Base-by-base conservation (phyloP, 139 green algal species). In the Raphidocelis subcapitata region DNA sequence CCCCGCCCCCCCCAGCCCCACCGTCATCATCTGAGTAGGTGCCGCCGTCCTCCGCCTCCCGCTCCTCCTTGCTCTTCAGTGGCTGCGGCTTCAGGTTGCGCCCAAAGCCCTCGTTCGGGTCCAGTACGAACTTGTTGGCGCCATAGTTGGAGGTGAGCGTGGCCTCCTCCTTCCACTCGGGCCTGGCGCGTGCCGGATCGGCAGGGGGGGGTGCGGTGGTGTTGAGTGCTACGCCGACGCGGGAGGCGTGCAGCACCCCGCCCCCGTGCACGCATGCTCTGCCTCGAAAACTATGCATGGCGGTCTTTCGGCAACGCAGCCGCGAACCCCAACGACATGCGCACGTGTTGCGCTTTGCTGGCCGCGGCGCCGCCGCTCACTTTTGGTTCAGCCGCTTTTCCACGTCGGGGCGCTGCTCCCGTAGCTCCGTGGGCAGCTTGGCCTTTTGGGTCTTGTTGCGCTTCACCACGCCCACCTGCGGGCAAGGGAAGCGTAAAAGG, bases 11-110 rank as follows among this genome's bases (percentile, higher is more conserved):
- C 41, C 8, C 41, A 49, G 12, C 8, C 78, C 64, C 64, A 88
- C 83, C 83, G 61, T 88, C 83, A 71, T 88, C 83, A 47, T 88
- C 83, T 12, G 70, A 81, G 44, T 62, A 85, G 0, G 74, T 84
- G 23, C 78, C 76, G 23, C 81, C 76, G 15, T 74, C 83, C 20
- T 41, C 60, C 49, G 46, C 69, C 59, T 79, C 68, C 16, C 74
- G 69, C 36, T 71, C 61, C 54, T 85, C 79, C 26, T 72, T 67
- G 16, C 36, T 68, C 35, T 83, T 81, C 16, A 85, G 63, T 26
- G 77, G 62, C 29, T 46, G 33, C 33, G 60, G 26, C 32, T 63
- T 63, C 29, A 73, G 52, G 44, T 70, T 75, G 26, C 80, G 64
- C 0, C 80, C 80, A 73, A 85, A 82, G 29, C 78, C 70, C 67